Conservation (phyloP, 225 moss, liverwort and hornwort genomes). For the Thuidium tamariscinum region DNA sequence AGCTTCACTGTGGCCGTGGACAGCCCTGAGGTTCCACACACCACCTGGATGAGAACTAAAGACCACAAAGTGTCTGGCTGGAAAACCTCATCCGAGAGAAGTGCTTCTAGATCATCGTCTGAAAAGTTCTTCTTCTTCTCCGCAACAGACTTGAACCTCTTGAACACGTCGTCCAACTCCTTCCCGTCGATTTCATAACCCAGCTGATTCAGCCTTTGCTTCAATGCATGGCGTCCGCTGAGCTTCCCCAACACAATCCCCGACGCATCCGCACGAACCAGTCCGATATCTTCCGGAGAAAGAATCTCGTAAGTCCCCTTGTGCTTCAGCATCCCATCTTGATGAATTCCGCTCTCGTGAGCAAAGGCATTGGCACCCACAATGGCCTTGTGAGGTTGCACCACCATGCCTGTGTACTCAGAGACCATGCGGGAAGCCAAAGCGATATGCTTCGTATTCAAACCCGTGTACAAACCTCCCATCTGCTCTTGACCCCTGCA, state of each 20-base stretch:
- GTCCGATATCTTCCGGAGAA: slow-evolving; percentile 79
- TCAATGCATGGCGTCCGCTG: slow-evolving; percentile 92
- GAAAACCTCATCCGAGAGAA: slow-evolving; percentile 84
- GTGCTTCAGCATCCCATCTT: slow-evolving; percentile 97
- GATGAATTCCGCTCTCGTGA: slow-evolving; percentile 98
- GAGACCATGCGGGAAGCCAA: slow-evolving; percentile 84
- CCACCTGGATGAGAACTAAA: slow-evolving; percentile 65
- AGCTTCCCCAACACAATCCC: slow-evolving; percentile 95
- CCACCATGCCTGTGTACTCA: slow-evolving; percentile 84
- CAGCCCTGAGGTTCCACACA: slow-evolving; percentile 67
- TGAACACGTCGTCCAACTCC: slow-evolving; percentile 79
- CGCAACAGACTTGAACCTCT: slow-evolving; percentile 68
- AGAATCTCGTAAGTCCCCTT: slow-evolving; percentile 93
- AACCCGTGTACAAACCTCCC: slow-evolving; percentile 72
- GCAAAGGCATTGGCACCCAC: slow-evolving; percentile 98
- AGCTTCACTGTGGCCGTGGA: slow-evolving; percentile 84
- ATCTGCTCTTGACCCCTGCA: slow-evolving; percentile 73
- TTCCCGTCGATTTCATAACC: slow-evolving; percentile 73
- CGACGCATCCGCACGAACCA: slow-evolving; percentile 59
- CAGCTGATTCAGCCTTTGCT: slow-evolving; percentile 63
- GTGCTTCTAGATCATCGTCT: slow-evolving; percentile 74
- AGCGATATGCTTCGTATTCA: slow-evolving; percentile 68
- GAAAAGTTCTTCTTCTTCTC: slow-evolving; percentile 52
- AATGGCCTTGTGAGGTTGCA: slow-evolving; percentile 98
- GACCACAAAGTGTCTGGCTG: slow-evolving; percentile 78